Base-by-base conservation (phyloP, 768 basidiomycete species). In the Tylopilus subfusipes region DNA sequence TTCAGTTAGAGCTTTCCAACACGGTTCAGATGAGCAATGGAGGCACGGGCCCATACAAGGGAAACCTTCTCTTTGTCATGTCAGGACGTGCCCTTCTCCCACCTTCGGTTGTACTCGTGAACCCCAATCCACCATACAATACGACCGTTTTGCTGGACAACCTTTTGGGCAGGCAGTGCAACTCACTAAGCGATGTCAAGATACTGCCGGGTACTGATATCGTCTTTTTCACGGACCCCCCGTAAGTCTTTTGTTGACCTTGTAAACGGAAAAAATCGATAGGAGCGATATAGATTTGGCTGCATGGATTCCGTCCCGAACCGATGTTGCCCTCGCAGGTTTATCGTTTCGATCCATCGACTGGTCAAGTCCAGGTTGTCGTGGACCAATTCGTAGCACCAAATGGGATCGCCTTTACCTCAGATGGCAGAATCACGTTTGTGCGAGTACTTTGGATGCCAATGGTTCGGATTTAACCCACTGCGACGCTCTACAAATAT, bases 111-210 rank as follows among this genome's bases (percentile, higher is more conserved):
- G 82, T 78, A 0, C 76, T 86, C 33, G 82, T 90, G 48, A 82
- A 89, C 65, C 86, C 87, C 0, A 64, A 60, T 4, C 65, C 80
- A 5, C 88, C 88, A 1, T 75, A 84, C 68, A 87, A 90, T 53
- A 72, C 78, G 4, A 90, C 86, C 0, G 78, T 87, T 34, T 67
- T 93, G 18, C 67, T 93, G 56, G 86, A 92, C 68, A 91, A 90
- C 71, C 89, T 78, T 71, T 87, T 81, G 62, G 90, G 90, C 3
- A 75, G 88, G 7, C 89, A 90, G 58, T 92, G 91, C 73, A 90
- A 88, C 68, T 90, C 90, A 1, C 67, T 92, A 38, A 91, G 91
- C 66, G 91, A 93, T 59, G 75, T 87, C 53, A 90, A 86, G 61
- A 74, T 90, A 1, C 84, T 90, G 47, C 87, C 86, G 1, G 69